Evolutionary conservation across 139 green algal genomes (phyloP).

Genomic region (Chlamydomonas sp.): DNA sequence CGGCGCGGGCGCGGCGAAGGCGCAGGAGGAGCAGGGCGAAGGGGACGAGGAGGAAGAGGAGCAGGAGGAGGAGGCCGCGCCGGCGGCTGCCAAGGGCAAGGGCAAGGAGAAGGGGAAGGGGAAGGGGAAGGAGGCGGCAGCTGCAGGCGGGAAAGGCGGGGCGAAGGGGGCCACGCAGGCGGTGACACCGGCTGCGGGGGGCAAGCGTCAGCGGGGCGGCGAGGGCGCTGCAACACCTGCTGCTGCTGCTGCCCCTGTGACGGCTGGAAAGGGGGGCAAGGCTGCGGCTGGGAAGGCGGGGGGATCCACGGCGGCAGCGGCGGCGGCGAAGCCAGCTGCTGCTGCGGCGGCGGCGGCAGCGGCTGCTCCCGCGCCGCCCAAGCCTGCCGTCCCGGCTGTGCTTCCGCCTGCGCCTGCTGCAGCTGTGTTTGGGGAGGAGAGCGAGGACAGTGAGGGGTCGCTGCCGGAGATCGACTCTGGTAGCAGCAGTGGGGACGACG

Average conservation of each 20-base stretch:
- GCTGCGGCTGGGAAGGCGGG: neutral
- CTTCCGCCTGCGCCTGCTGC: neutral
- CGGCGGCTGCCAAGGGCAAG: neutral
- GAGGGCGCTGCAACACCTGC: neutral
- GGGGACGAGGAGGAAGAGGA: neutral
- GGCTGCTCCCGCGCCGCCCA: neutral
- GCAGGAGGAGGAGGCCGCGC: neutral
- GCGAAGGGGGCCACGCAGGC: neutral
- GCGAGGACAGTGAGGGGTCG: constrained; percentile 65
- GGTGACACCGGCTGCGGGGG: neutral
- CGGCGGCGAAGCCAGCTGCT: neutral
- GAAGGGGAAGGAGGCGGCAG: neutral
- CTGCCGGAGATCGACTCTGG: constrained; percentile 79
- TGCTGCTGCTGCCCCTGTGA: neutral
- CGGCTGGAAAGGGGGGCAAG: neutral
- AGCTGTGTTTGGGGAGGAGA: constrained; percentile 47
- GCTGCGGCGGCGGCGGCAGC: neutral
- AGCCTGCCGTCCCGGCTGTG: neutral
- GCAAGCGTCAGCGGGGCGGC: neutral
- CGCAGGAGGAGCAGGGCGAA: neutral
- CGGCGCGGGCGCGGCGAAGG: neutral
- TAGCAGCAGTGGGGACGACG: constrained; percentile 8
- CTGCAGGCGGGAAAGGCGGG: neutral
- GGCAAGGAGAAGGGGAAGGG: neutral
- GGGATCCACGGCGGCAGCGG: neutral